These are phyloP conservation scores for Apiospora phragmitis DNA, from an alignment of 2,329 filamentous ascomycete genomes.

Conservation along the genomic window DNA sequence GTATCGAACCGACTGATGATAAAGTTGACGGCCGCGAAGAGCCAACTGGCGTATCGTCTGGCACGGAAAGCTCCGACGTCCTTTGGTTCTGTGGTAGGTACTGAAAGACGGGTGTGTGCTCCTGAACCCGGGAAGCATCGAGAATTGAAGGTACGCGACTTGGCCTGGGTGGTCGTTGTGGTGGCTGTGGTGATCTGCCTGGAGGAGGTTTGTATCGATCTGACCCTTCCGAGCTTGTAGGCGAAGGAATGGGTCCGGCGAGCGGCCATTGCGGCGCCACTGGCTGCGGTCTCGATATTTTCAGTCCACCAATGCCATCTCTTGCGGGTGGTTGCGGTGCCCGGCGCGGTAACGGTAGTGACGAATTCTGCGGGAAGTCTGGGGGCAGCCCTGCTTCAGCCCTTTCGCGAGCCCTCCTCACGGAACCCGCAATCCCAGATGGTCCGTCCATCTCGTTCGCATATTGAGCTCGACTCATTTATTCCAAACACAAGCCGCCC, in stretches of 20 bases:
- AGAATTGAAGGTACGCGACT: constrained; percentile 60
- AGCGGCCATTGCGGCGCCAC: constrained; percentile 39
- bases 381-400: constrained; percentile 41
- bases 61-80: constrained; percentile 42
- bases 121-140: constrained; percentile 56
- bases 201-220: constrained; percentile 52
- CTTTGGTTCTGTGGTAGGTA: constrained; percentile 40
- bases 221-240: constrained; percentile 24
- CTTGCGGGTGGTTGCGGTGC: constrained; percentile 34
- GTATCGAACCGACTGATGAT: constrained; percentile 57
- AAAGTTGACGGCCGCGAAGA: constrained; percentile 54
- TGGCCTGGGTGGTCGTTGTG: constrained; percentile 60
- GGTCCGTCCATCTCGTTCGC: constrained; percentile 52
- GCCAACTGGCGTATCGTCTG: constrained; percentile 45
- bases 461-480: constrained; percentile 59
- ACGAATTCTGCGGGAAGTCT: no score
- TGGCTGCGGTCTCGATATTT: constrained; percentile 50
- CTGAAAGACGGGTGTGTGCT: constrained; percentile 56
- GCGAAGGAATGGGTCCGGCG: constrained; percentile 27
- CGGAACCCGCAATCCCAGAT: constrained; percentile 46
- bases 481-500: constrained; percentile 26
- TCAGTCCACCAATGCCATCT: constrained; percentile 27
- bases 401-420: constrained; percentile 56
- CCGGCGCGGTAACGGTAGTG: constrained; percentile 31
- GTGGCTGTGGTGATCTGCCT: constrained; percentile 51